Conservation (phyloP, 2,329 filamentous ascomycete genomes). For the Bipolaris bicolor region DNA sequence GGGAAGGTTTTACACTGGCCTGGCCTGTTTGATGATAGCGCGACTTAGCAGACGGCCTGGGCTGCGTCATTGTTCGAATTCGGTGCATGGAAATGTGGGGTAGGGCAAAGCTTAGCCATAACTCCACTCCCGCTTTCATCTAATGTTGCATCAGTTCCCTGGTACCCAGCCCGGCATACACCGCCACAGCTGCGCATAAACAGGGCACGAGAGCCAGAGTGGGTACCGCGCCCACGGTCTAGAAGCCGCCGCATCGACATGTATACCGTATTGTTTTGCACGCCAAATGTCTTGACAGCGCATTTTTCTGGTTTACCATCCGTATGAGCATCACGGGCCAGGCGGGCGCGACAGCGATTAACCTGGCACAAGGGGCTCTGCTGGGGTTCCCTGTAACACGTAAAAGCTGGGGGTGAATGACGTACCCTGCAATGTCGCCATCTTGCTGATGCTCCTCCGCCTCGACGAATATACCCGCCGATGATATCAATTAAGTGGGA, state of each 20-base stretch:
- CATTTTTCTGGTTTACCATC: slow-evolving; percentile 12
- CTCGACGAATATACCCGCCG: not conserved
- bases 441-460: not conserved
- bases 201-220: slow-evolving; percentile 14
- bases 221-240: slow-evolving; percentile 21
- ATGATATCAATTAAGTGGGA: slow-evolving; percentile 4
- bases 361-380: not conserved
- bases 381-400: not conserved
- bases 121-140: slow-evolving; percentile 32
- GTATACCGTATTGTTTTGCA: not conserved
- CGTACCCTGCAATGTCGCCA: slow-evolving; percentile 7
- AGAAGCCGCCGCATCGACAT: slow-evolving; percentile 18
- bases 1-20: slow-evolving; percentile 7
- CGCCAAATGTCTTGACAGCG: slow-evolving; percentile 10
- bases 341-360: slow-evolving; percentile 7
- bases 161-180: slow-evolving; percentile 11
- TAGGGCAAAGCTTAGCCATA: slow-evolving; percentile 32
- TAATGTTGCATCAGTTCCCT: slow-evolving; percentile 9
- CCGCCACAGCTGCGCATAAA: slow-evolving; percentile 29
- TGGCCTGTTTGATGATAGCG: slow-evolving; percentile 17
- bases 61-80: slow-evolving; percentile 36
- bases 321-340: slow-evolving; percentile 20
- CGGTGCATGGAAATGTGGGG: slow-evolving; percentile 28
- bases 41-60: slow-evolving; percentile 22
- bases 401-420: slow-evolving; percentile 1